Evolutionary conservation across 495 filamentous ascomycete species (phyloP).

Genomic region (Trichoderma gamsii): DNA sequence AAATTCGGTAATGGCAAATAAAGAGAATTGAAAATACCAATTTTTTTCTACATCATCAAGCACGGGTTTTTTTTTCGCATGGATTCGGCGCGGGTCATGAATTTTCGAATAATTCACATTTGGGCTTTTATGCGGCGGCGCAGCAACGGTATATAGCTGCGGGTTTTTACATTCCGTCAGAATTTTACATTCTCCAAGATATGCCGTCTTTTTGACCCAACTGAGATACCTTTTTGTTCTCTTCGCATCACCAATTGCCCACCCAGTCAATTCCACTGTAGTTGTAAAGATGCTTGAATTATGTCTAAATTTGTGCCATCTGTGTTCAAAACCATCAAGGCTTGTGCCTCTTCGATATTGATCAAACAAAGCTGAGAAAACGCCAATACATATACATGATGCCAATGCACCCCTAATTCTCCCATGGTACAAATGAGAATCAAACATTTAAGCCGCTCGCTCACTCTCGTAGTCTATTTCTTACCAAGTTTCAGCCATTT

Average conservation of each 20-base stretch:
- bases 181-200: conserved; percentile 4
- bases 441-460: neutral
- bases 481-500: conserved; percentile 67
- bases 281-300: neutral
- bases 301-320: neutral
- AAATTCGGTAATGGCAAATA: conserved; percentile 18
- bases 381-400: neutral
- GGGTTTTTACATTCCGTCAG: conserved; percentile 21
- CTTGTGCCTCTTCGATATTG: no score
- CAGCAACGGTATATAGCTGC: conserved; percentile 23
- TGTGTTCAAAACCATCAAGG: neutral
- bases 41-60: neutral
- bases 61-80: neutral
- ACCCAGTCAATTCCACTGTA: neutral
- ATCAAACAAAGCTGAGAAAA: neutral
- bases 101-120: neutral
- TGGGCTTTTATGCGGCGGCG: conserved; percentile 8
- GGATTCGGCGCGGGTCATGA: conserved; percentile 13
- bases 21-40: conserved; percentile 13
- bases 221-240: conserved; percentile 12
- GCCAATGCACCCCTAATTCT: neutral
- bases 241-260: neutral
- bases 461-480: conserved; percentile 29
- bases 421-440: neutral
- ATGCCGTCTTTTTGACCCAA: conserved; percentile 8